Conservation (phyloP, 2,329 filamentous ascomycete genomes). For the Chaetomium globosum region DNA sequence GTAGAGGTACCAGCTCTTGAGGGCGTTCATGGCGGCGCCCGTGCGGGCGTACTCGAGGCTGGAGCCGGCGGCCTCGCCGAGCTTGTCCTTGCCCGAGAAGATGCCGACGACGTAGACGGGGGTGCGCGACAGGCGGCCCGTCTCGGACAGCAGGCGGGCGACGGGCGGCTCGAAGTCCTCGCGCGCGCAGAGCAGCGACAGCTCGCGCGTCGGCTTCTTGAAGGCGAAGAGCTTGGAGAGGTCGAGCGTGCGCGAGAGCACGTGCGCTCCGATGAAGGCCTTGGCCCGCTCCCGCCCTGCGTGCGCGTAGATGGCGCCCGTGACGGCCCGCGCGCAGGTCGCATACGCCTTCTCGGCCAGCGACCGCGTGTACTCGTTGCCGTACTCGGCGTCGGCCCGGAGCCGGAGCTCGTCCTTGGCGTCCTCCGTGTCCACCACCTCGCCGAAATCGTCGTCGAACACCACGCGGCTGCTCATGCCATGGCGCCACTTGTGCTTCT, state of each 20-base stretch:
- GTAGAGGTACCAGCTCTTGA: conserved; percentile 97
- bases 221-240: conserved; percentile 81
- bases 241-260: conserved; percentile 77
- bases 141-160: conserved; percentile 86
- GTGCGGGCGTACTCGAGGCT: conserved; percentile 76
- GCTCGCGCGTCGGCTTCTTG: conserved; percentile 78
- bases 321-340: conserved; percentile 78
- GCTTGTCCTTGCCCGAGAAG: conserved; percentile 85
- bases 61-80: conserved; percentile 84
- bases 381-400: conserved; percentile 33
- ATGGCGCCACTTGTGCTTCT: conserved; percentile 61
- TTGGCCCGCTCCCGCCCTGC: conserved; percentile 77
- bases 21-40: conserved; percentile 78
- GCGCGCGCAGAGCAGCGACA: conserved; percentile 78
- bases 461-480: conserved; percentile 77
- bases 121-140: conserved; percentile 78
- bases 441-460: conserved; percentile 83
- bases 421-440: conserved; percentile 46
- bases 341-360: conserved; percentile 49
- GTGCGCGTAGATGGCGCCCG: conserved; percentile 85
- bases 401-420: conserved; percentile 19
- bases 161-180: conserved; percentile 88
- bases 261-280: conserved; percentile 79
- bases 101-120: conserved; percentile 95
- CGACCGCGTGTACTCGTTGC: conserved; percentile 35